A percentile compares a stretch with the other conserved stretches of the same genome.
Evolutionary conservation across 495 filamentous ascomycete genomes (phyloP).

Genomic region (Elasticomyces elasticus): DNA sequence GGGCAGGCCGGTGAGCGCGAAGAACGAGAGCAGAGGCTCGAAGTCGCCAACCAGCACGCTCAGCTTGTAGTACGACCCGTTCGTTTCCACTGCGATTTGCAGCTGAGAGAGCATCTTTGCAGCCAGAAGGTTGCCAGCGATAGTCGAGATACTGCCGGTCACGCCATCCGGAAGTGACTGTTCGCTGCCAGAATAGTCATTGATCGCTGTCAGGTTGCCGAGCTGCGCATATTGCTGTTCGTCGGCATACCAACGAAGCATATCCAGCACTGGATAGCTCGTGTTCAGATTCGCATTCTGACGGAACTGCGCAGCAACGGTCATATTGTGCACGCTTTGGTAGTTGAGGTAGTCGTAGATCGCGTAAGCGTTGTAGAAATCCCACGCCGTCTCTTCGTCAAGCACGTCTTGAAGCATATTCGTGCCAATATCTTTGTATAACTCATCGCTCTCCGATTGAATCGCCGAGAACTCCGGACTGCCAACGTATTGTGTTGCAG

Average conservation of each 20-base stretch:
- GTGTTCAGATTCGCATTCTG: constrained; percentile 1
- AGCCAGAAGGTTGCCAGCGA: constrained; percentile 58
- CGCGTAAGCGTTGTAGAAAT: constrained; percentile 46
- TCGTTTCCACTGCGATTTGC: constrained; percentile 34
- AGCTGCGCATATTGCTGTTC: constrained; percentile 40
- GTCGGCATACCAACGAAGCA: constrained; percentile 55
- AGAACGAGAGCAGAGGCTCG: constrained; percentile 61
- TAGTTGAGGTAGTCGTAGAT: constrained; percentile 72
- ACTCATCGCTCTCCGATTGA: constrained; percentile 32
- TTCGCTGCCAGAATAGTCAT: background rate
- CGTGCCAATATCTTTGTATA: constrained; percentile 42
- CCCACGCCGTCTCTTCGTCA: constrained; percentile 23
- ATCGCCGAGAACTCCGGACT: constrained; percentile 35
- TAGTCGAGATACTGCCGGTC: constrained; percentile 30
- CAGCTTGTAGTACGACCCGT: constrained; percentile 36
- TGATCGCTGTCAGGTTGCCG: constrained; percentile 6
- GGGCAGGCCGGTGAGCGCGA: constrained; percentile 53
- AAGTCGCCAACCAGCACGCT: constrained; percentile 60
- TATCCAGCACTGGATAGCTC: constrained; percentile 36
- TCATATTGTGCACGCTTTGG: constrained; percentile 54
- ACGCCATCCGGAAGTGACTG: constrained; percentile 12
- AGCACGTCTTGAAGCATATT: constrained; percentile 27
- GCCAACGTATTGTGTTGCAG: constrained; percentile 32
- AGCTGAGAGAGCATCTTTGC: constrained; percentile 52
- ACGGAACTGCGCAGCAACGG: constrained; percentile 29